Base-by-base conservation (phyloP, 192 early-diverging fungal species). In the Hyaloraphidium curvatum region DNA sequence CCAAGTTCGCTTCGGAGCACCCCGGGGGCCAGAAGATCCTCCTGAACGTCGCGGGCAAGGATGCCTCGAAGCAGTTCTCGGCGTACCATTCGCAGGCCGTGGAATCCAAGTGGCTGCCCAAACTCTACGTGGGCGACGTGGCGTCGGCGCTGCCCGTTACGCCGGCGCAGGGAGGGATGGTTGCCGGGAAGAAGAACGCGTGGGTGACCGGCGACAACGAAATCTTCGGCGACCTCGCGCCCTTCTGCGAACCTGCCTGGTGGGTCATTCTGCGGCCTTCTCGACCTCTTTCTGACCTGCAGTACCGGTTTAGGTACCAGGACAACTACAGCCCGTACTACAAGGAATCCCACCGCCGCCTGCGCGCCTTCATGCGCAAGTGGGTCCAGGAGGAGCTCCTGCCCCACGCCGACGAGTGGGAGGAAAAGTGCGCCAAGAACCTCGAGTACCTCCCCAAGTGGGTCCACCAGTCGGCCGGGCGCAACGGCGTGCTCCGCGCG, bases 1-100 rank as follows among this genome's bases (percentile, higher is more conserved):
- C 78, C 2, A 59, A 62, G 21, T 76, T 77, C 60, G 58, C 75
- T 31, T 67, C 69, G 19, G 70, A 79, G 57, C 53, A 60, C 22
- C 43, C 57, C n/a, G 30, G 39, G 28, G 28, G 43, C 7, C 14
- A 48, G 23, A 48, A 84, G 64, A 74, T 86, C 35, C 43, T 48
- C 22, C 43, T 48, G 14, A 14, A 23, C 9, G 43, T 48, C 43
- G 43, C 43, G 11, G 43, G 43, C 7, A 14, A 48, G 23, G 43
- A 48, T 25, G 43, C 43, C 7, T 21, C 43, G 7, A 48, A 25
- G 9, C 17, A 48, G 25, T 48, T 48, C 19, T 14, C 14, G 25
- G 25, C 14, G 43, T 48, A 22, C 23, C 43, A 48, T 25, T 21
- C 14, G 11, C 17, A 4, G 4, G 11, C 43, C 17, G 43, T 48